phyloP scores from a whole-genome alignment of 2,329 filamentous ascomycete genomes.

The Cordyceps farinosa region DNA sequence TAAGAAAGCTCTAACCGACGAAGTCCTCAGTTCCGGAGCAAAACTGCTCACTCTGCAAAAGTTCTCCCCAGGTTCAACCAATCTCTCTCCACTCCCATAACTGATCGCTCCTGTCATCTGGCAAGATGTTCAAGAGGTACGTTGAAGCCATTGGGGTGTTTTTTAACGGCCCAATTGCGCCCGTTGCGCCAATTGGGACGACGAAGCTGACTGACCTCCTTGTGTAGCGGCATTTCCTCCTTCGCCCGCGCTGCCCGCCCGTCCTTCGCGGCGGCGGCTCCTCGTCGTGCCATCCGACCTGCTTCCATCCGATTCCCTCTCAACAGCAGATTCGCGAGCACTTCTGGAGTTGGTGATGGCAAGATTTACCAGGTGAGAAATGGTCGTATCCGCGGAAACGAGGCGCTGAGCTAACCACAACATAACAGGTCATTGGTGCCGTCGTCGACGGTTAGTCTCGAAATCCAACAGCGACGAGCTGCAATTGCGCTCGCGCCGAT shows the following conservation, averaged over 20 bases:
- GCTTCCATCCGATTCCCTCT: conserved; percentile 52
- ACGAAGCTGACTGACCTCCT: conserved; percentile 25
- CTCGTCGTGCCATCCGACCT: conserved; percentile 57
- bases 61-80: conserved; percentile 47
- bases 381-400: conserved; percentile 2
- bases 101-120: conserved; percentile 63
- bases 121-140: conserved; percentile 82
- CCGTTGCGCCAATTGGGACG: conserved; percentile 43
- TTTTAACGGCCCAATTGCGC: conserved; percentile 26
- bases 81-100: conserved; percentile 57
- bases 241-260: conserved; percentile 61
- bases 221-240: conserved; percentile 61
- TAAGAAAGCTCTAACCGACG: conserved; percentile 43
- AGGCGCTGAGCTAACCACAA: conserved; percentile 40
- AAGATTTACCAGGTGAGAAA: conserved; percentile 64
- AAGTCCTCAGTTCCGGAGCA: conserved; percentile 42
- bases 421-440: conserved; percentile 91
- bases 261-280: conserved; percentile 54
- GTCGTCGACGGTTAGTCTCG: conserved; percentile 86
- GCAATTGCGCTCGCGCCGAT: conserved; percentile 5
- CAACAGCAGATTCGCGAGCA: conserved; percentile 58
- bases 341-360: conserved; percentile 56
- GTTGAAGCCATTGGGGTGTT: conserved; percentile 37
- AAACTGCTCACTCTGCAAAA: conserved; percentile 48
- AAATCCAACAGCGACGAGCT: conserved; percentile 22